These are phyloP conservation scores for Hygrophoropsis aurantiaca DNA, from an alignment of 768 basidiomycete species.

Conservation along the genomic window DNA sequence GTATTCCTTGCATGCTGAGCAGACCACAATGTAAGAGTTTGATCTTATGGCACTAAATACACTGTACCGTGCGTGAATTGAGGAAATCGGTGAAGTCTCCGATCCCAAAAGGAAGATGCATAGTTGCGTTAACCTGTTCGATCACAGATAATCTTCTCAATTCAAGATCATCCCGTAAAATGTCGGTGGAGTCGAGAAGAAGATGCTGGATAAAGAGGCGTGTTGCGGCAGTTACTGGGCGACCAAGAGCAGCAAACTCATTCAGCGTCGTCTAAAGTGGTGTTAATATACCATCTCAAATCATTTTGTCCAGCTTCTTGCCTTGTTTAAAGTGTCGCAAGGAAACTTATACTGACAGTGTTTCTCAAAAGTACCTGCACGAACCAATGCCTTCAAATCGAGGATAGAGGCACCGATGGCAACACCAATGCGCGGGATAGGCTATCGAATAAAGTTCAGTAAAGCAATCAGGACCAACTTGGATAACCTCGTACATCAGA, in stretches of 20 bases:
- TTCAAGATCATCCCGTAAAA: not conserved
- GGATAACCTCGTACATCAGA: not conserved
- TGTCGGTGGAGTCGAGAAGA: not conserved
- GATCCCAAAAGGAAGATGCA: constrained; percentile 4
- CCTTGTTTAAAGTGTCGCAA: constrained; percentile 1
- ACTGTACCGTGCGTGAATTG: constrained; percentile 1
- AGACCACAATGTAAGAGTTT: not conserved
- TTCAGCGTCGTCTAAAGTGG: constrained; percentile 3
- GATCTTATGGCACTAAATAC: not conserved
- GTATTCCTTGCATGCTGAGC: constrained; percentile 7
- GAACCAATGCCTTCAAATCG: not conserved
- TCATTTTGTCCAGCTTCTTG: no score
- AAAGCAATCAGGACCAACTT: not conserved
- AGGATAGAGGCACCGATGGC: constrained; percentile 4
- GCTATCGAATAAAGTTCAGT: not conserved
- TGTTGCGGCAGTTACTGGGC: not conserved
- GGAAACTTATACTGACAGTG: not conserved
- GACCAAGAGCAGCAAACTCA: constrained; percentile 1
- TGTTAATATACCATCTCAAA: no score
- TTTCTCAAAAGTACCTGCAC: not conserved
- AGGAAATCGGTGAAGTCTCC: constrained; percentile 5
- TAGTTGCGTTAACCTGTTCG: not conserved
- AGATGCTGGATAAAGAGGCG: constrained; percentile 3
- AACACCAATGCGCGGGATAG: not conserved
- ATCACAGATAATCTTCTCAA: not conserved